Evolutionary conservation across 768 basidiomycete genomes (phyloP), one percentile per base, ranked within the genome.

Genomic region (Pulveroboletus sp.): DNA sequence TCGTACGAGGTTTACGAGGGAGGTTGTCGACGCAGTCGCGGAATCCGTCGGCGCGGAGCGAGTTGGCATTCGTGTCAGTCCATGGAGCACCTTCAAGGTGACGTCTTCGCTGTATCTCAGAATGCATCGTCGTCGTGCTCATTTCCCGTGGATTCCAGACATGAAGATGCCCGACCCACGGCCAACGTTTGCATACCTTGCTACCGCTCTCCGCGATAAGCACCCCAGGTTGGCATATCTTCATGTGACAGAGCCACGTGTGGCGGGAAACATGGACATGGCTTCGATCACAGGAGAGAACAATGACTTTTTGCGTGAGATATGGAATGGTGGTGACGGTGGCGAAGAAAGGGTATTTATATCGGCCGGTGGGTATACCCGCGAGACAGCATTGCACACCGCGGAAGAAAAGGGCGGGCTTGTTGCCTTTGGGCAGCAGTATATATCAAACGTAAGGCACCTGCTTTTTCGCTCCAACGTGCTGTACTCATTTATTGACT

Each of bases 41-140:
- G 60, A 71, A 0, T 75, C 76, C 1, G 65, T 87, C 25, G 85
- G 87, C 0, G 62, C 70, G 23, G 74, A 79, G 20, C 72, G 72
- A n/a, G 72, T 77, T 1, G 81, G 68, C 0, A 68, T 88, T 35
- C 72, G 85, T 8, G 34, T 87, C 27, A 79, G 79, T 47, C 84
- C 81, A 2, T 85, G 78, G 80, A 69, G 65, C 31, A 33, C 37
- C 2, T 70, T 66, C 73, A 75, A 55, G 71, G 74, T 72, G 21
- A 40, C 21, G 42, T 47, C 6, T 25, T 58, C 56, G 4, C 14
- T 38, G 5, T 8, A 31, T 27, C 12, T 8, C 13, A n/a, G n/a
- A n/a, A n/a, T n/a, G n/a, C 7, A 40, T 14, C 14, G 17, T 21
- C 2, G 9, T 10, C 13, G n/a, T 10, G 0, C 29, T 45, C n/a